Evolutionary conservation across 2,329 filamentous ascomycete species (phyloP).

Genomic region (Cladophialophora yegresii): DNA sequence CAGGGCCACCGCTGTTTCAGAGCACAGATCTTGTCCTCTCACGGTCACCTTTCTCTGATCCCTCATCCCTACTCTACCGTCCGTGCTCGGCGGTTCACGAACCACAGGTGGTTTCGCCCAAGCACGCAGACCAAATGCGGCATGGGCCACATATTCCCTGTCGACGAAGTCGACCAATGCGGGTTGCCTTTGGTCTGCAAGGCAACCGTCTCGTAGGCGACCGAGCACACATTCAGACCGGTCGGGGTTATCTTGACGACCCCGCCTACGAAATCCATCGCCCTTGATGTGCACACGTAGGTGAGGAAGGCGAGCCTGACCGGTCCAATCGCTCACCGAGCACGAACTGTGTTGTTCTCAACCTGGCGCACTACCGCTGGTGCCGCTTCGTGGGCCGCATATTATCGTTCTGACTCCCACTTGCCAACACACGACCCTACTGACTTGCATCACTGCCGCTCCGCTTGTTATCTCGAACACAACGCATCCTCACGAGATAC

Average conservation of each 20-base stretch:
- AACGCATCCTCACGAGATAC: slow-evolving; percentile 26
- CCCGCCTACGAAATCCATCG: slow-evolving; percentile 10
- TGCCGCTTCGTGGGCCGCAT: not conserved
- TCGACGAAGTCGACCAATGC: slow-evolving; percentile 1
- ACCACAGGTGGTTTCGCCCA: not conserved
- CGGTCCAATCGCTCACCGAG: slow-evolving; percentile 3
- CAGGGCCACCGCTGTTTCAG: slow-evolving; percentile 26
- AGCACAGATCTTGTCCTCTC: slow-evolving; percentile 15
- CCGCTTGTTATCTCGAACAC: not conserved
- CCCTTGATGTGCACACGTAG: slow-evolving; percentile 5
- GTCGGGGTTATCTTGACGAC: slow-evolving; percentile 10
- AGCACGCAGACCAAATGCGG: not conserved
- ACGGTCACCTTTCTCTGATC: slow-evolving; percentile 9
- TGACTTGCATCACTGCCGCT: not conserved
- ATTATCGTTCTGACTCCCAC: slow-evolving; percentile 13
- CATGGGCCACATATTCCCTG: not conserved
- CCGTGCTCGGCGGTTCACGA: slow-evolving; percentile 16
- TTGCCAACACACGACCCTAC: slow-evolving; percentile 10
- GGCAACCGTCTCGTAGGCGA: slow-evolving; percentile 21
- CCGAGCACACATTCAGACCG: slow-evolving; percentile 9
- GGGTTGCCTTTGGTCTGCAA: slow-evolving; percentile 8
- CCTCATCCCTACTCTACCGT: slow-evolving; percentile 6
- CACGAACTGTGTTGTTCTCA: not conserved
- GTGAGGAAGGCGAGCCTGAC: not conserved
- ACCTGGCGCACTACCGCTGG: not conserved